Conservation (phyloP, 106 monocot genomes). For the Posidonia australis region DNA sequence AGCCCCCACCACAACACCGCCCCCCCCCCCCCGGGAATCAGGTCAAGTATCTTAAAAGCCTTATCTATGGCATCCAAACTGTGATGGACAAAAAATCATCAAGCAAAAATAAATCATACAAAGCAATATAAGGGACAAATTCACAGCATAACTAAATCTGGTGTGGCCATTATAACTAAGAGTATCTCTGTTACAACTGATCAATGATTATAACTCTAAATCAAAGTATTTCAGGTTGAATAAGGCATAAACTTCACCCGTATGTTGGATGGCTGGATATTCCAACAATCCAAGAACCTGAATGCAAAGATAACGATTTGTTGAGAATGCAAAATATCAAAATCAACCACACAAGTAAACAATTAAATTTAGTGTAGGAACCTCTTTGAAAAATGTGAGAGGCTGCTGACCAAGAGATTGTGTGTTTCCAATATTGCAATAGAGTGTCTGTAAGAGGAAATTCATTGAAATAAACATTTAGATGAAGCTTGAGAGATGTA, state of each 20-base stretch:
- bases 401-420: constrained; percentile 93
- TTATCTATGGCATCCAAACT: constrained; percentile 77
- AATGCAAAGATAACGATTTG: constrained; percentile 11
- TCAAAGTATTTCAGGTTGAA: constrained; percentile 29
- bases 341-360: neutral
- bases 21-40: constrained; percentile 61
- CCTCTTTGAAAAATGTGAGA: constrained; percentile 90
- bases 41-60: constrained; percentile 63
- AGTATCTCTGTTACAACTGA: no score
- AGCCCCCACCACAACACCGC: no score
- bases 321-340: neutral
- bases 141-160: no score
- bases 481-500: no score
- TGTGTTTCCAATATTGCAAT: constrained; percentile 94
- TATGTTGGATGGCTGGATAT: constrained; percentile 59
- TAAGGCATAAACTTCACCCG: constrained; percentile 64
- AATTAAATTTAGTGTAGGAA: constrained; percentile 6
- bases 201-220: neutral
- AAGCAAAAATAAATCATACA: no score
- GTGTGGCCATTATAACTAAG: no score
- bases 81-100: constrained; percentile 10
- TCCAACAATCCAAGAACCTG: constrained; percentile 86
- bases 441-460: constrained; percentile 52
- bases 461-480: neutral
- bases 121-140: no score